Base-by-base conservation (phyloP, 108 stramenopile genomes). In the Nannochloropsis gaditana region DNA sequence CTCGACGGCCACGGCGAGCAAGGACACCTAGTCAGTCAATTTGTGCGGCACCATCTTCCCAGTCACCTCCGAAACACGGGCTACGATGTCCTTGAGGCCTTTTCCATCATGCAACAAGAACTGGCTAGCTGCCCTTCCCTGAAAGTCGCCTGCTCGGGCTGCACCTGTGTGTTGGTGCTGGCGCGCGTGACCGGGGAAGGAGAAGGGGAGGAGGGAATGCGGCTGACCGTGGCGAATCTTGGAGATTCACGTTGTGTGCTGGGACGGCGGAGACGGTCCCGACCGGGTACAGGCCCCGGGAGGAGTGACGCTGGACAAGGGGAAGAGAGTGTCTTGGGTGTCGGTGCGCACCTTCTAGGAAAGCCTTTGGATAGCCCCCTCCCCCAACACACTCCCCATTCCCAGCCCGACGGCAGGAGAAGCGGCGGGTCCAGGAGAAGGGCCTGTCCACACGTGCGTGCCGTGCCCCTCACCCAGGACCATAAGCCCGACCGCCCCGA, bases 1-100 rank as follows among this genome's bases (percentile, higher is more conserved):
- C 80, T 91, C n/a, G 91, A 91, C 83, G 91, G 91, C 17, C 91
- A 91, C 84, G 91, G 91, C n/a, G 90, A 91, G 90, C 79, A 85
- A 85, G 88, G 88, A 2, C 87, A 89, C 44, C 84, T 87, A 3
- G 87, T 89, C 87, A 88, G 85, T 11, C 87, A 84, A 5, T 43
- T 86, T 21, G 87, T 86, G 41, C 3, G 86, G 11, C 86, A 87
- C 2, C 84, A 82, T 43, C 41, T 88, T 19, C 87, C 87, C 2
- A 84, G 79, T 19, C 41, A 87, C 10, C 44, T 88, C 85, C n/a
- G 43, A 17, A 80, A 84, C 9, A 83, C 80, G 9, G 41, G 80
- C 44, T 17, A 84, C 43, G 42, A 86, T 42, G 81, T 84, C 41
- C 83, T 17, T 4, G n/a, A 43, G 8, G 85, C 88, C 6, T 87